A percentile compares a stretch with the other conserved stretches of the same genome.
phyloP scores from a whole-genome alignment of 257 asterid genomes.

The Schizonepeta tenuifolia region DNA sequence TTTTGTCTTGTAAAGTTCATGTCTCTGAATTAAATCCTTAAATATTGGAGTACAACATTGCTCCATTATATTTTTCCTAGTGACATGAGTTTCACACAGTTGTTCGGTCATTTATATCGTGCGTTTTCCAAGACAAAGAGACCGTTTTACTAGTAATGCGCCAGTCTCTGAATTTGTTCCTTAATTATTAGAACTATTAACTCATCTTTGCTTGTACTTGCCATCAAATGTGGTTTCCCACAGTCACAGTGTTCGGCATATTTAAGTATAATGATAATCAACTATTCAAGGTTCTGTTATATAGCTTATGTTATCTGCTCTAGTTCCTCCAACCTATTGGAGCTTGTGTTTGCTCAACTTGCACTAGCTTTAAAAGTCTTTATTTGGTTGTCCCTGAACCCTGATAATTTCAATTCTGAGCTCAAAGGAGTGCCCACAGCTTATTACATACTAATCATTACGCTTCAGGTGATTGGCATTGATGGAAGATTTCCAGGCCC shows the following conservation, averaged over 20 bases:
- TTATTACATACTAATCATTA: conserved; percentile 30
- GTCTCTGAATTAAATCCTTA: not conserved
- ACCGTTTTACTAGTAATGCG: not conserved
- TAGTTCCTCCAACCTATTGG: not conserved
- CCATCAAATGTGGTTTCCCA: too few relatives aligned
- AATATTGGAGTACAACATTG: not conserved
- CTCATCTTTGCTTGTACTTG: not conserved
- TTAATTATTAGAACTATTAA: not conserved
- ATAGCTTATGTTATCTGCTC: not conserved
- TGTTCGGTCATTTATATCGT: not conserved
- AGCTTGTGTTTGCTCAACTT: conserved; percentile 7
- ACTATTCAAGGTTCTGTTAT: not conserved
- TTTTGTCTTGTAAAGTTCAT: not conserved
- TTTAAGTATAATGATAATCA: too few relatives aligned
- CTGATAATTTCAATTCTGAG: not conserved
- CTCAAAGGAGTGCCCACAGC: conserved; percentile 1
- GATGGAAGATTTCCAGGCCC: conserved; percentile 93
- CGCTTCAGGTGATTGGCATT: conserved; percentile 79
- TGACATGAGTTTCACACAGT: not conserved
- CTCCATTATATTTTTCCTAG: not conserved
- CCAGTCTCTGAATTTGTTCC: too few relatives aligned
- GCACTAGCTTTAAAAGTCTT: not conserved
- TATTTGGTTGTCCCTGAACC: not conserved
- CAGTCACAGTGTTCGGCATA: too few relatives aligned
- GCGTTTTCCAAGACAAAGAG: not conserved